phyloP scores from a whole-genome alignment of 805 yeast species.

The Starmerella bacillaris region DNA sequence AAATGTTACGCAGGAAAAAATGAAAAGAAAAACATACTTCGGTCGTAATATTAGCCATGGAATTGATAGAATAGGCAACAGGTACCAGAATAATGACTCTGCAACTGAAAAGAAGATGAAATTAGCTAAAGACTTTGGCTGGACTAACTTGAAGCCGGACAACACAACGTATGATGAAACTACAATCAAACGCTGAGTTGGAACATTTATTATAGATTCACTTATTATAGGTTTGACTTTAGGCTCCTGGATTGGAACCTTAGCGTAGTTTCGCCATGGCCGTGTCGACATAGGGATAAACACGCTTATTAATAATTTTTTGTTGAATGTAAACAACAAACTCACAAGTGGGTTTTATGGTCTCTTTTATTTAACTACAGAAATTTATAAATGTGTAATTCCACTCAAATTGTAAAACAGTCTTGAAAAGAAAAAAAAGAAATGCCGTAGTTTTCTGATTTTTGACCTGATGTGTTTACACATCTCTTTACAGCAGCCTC shows the following conservation, averaged over 20 bases:
- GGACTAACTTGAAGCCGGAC: constrained; percentile 78
- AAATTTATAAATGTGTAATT: no score
- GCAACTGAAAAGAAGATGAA: constrained; percentile 42
- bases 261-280: constrained; percentile 1
- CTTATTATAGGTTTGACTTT: constrained; percentile 33
- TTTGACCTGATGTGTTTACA: no score
- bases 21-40: constrained; percentile 34
- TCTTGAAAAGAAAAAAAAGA: no score
- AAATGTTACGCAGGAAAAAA: constrained; percentile 29
- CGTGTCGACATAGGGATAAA: neutral
- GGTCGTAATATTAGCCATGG: constrained; percentile 55
- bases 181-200: constrained; percentile 44
- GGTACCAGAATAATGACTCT: constrained; percentile 54
- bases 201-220: constrained; percentile 44
- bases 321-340: no score
- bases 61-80: constrained; percentile 55
- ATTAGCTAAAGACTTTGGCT: constrained; percentile 32
- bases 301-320: no score
- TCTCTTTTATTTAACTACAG: no score
- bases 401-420: no score
- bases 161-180: constrained; percentile 49
- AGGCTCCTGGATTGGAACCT: neutral
- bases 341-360: no score
- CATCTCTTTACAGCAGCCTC: no score
- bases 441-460: no score